Conservation (phyloP, 345 rosid genomes). For the Corchorus capsularis region DNA sequence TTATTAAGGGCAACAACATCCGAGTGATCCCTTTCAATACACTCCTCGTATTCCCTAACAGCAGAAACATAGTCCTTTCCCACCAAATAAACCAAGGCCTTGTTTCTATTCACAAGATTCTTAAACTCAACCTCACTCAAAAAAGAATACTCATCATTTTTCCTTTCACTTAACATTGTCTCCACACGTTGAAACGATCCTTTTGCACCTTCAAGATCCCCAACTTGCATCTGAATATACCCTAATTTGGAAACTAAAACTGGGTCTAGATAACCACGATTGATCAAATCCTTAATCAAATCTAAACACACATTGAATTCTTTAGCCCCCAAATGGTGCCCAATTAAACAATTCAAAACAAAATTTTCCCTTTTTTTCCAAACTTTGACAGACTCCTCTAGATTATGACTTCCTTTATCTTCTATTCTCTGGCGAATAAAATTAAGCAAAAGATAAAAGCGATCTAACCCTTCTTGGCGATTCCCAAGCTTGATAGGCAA, state of each 20-base stretch:
- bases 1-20: constrained; percentile 83
- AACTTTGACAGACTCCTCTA: constrained; percentile 38
- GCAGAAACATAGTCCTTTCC: constrained; percentile 94
- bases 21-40: constrained; percentile 79
- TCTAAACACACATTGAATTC: constrained; percentile 72
- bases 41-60: constrained; percentile 82
- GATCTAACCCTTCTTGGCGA: constrained; percentile 72
- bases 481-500: constrained; percentile 62
- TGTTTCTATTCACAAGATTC: constrained; percentile 83
- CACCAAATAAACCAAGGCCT: constrained; percentile 79
- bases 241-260: constrained; percentile 77
- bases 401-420: constrained; percentile 31
- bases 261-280: constrained; percentile 52
- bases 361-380: constrained; percentile 77
- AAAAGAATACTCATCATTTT: constrained; percentile 21
- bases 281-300: constrained; percentile 55
- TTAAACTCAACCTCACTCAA: constrained; percentile 52
- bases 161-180: constrained; percentile 45
- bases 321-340: constrained; percentile 67
- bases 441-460: constrained; percentile 68
- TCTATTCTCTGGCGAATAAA: constrained; percentile 51
- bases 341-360: constrained; percentile 66
- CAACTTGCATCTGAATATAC: constrained; percentile 85
- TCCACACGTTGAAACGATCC: constrained; percentile 56
- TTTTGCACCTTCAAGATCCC: constrained; percentile 83